phyloP scores from a whole-genome alignment of 1,139 yeast genomes.

The Oligophagozyma castellii region DNA sequence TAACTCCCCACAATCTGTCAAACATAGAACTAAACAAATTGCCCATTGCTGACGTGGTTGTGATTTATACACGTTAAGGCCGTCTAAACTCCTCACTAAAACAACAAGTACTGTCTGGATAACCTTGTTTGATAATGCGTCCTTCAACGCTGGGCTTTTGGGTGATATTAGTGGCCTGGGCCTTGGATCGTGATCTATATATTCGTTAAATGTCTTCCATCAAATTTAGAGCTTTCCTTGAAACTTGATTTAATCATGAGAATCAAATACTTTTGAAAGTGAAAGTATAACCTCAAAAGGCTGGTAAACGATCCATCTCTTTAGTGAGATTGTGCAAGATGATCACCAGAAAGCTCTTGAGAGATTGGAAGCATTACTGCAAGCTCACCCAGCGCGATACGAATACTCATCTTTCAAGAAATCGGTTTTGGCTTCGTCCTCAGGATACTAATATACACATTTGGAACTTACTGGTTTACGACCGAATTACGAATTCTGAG shows the following conservation, averaged over 20 bases:
- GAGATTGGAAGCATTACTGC: constrained; percentile 23
- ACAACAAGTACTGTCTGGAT: not conserved
- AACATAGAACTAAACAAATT: constrained; percentile 77
- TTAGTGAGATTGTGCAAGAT: too few relatives aligned
- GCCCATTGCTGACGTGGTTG: constrained; percentile 40
- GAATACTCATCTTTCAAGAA: too few relatives aligned
- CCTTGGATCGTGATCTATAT: too few relatives aligned
- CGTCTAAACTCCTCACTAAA: not conserved
- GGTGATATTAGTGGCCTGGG: too few relatives aligned
- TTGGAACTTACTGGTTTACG: constrained; percentile 20
- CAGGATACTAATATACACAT: constrained; percentile 22
- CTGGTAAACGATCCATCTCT: too few relatives aligned
- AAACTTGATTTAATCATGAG: too few relatives aligned
- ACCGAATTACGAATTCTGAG: constrained; percentile 10
- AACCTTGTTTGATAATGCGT: not conserved
- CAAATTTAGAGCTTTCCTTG: too few relatives aligned
- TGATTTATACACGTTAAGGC: not conserved
- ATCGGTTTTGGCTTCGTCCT: constrained; percentile 14
- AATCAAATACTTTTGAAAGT: too few relatives aligned
- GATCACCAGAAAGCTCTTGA: constrained; percentile 16
- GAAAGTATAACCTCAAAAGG: too few relatives aligned
- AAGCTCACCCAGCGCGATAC: constrained; percentile 6
- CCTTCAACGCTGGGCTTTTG: too few relatives aligned
- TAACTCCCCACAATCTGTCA: constrained; percentile 77
- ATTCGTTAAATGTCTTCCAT: too few relatives aligned